phyloP scores from a whole-genome alignment of 73 alveolate genomes.

The Paraurostyla sp. region DNA sequence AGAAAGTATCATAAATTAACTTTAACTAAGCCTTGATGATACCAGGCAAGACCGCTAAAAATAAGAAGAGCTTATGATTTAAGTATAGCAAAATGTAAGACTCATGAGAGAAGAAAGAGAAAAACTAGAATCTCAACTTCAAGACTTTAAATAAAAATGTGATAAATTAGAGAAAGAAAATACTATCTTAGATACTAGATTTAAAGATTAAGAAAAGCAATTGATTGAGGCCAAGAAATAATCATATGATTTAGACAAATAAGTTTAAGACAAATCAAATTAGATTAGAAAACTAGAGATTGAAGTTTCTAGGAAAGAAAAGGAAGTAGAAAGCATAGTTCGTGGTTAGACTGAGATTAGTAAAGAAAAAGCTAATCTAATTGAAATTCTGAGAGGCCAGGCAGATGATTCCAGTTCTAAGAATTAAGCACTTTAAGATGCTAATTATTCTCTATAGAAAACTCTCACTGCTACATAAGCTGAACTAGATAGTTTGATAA shows the following conservation, averaged over 20 bases:
- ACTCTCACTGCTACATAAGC: conserved; percentile 11
- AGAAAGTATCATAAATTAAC: neutral
- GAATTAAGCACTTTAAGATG: neutral
- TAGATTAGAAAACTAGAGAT: neutral
- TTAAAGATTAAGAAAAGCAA: neutral
- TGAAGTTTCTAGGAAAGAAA: neutral
- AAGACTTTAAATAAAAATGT: neutral
- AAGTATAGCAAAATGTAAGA: conserved; percentile 30
- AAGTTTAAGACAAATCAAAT: neutral
- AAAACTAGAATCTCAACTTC: neutral
- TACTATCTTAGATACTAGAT: neutral
- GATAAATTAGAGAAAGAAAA: neutral
- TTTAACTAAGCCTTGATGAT: neutral
- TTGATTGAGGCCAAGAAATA: neutral
- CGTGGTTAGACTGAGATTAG: neutral
- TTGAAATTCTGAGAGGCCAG: neutral
- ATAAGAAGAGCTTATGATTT: neutral
- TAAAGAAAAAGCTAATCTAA: neutral
- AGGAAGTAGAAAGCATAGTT: neutral
- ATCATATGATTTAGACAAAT: neutral
- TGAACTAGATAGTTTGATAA: conserved; percentile 30
- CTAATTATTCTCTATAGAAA: neutral
- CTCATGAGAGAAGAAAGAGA: conserved; percentile 47
- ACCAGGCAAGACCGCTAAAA: neutral
- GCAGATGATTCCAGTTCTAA: conserved; percentile 24